phyloP scores from a whole-genome alignment of 2,329 filamentous ascomycete species.

The Mycosphaerella sp. region DNA sequence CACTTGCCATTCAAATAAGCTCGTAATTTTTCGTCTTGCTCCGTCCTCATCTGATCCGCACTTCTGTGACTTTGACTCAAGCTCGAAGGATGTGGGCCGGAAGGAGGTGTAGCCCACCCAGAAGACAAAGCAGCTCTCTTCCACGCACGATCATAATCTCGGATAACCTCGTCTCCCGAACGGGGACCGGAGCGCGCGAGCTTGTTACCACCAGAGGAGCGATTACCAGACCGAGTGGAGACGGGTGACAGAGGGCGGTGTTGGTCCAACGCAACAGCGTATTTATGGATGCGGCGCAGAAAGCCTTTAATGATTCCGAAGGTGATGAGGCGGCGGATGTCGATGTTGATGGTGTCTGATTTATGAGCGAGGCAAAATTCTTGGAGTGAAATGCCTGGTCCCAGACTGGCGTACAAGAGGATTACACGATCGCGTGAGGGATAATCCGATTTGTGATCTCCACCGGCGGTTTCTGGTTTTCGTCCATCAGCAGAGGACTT shows the following conservation, averaged over 20 bases:
- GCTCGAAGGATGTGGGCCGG: conserved; percentile 24
- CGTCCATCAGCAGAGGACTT: conserved; percentile 11
- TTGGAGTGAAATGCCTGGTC: conserved; percentile 74
- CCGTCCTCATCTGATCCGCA: conserved; percentile 18
- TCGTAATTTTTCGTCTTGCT: conserved; percentile 48
- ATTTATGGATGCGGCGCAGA: conserved; percentile 83
- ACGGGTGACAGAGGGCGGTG: conserved; percentile 11
- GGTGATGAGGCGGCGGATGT: conserved; percentile 85
- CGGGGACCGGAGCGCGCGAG: not conserved
- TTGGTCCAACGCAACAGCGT: conserved; percentile 55
- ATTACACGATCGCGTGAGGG: conserved; percentile 49
- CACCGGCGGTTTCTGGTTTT: conserved; percentile 2
- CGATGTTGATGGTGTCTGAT: conserved; percentile 66
- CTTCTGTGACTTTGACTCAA: conserved; percentile 31
- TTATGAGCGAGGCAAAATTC: conserved; percentile 78
- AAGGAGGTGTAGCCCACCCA: conserved; percentile 30
- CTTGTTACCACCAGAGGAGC: conserved; percentile 7
- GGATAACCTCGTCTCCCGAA: conserved; percentile 17
- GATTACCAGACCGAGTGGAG: conserved; percentile 10
- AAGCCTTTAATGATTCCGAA: conserved; percentile 96
- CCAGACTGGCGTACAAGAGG: conserved; percentile 78
- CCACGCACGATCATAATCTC: conserved; percentile 32
- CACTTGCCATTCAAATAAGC: conserved; percentile 69
- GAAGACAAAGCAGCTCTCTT: conserved; percentile 30
- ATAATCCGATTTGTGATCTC: not conserved